Conservation (phyloP, 805 yeast species). For the Pichia nakasei region DNA sequence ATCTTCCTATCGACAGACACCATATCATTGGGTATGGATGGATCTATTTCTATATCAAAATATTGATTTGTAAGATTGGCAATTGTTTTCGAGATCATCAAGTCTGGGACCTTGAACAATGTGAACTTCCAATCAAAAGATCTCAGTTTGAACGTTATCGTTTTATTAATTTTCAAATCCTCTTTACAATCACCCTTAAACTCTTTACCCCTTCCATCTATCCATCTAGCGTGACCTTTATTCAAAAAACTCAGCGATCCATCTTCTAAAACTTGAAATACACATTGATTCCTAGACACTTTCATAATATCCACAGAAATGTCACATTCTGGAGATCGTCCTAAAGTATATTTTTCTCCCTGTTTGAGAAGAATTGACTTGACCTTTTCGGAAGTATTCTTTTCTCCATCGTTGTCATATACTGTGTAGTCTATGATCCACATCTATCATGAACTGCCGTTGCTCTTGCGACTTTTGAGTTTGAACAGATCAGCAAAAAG, state of each 20-base stretch:
- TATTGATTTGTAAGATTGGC: not conserved
- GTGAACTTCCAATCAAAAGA: conserved; percentile 4
- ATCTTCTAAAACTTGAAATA: not conserved
- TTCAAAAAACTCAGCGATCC: not conserved
- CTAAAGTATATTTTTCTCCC: not conserved
- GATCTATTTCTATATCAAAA: not conserved
- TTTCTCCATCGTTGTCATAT: not conserved
- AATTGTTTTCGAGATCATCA: not conserved
- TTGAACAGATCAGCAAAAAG: too few species aligned
- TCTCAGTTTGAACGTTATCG: not conserved
- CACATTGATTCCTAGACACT: conserved; percentile 4
- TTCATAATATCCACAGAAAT: conserved; percentile 1
- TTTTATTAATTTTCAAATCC: not conserved
- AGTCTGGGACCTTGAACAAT: not conserved
- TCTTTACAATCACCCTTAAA: not conserved
- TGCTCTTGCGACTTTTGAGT: too few species aligned
- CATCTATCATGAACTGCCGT: too few species aligned
- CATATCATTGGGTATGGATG: not conserved
- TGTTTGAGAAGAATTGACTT: not conserved
- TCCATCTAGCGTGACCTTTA: conserved; percentile 3
- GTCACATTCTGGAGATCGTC: conserved; percentile 1
- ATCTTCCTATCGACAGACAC: too few species aligned
- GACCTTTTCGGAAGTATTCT: not conserved
- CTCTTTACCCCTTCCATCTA: conserved; percentile 1
- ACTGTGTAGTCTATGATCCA: not conserved